phyloP scores from a whole-genome alignment of 106 monocot species.

The Phalaenopsis equestris region DNA sequence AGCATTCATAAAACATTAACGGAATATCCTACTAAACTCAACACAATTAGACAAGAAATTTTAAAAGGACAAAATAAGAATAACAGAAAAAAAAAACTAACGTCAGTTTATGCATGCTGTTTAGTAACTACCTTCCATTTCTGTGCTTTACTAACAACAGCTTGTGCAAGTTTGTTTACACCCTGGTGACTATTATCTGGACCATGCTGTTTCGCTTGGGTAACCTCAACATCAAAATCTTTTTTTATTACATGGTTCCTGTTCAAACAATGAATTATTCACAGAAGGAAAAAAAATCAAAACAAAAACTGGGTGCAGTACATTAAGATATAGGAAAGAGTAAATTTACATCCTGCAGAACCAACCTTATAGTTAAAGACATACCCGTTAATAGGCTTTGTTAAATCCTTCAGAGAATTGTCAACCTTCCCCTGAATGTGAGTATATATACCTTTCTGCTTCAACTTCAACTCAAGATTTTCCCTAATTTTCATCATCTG shows the following conservation, averaged over 20 bases:
- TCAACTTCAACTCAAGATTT: slow-evolving; percentile 80
- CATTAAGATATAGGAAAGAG: slow-evolving; percentile 1
- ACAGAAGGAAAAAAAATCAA: background rate
- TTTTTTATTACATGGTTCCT: slow-evolving; percentile 35
- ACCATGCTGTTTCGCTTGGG: slow-evolving; percentile 11
- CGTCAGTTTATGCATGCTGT: too few species aligned
- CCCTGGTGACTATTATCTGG: slow-evolving; percentile 1
- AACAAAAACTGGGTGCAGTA: background rate
- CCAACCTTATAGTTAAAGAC: background rate
- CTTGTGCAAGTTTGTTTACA: slow-evolving; percentile 22
- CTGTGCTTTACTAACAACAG: slow-evolving; percentile 27
- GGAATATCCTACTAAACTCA: background rate
- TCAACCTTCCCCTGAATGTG: slow-evolving; percentile 11
- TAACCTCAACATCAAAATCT: slow-evolving; percentile 75
- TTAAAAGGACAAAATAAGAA: background rate
- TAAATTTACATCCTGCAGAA: background rate
- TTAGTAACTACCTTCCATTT: slow-evolving; percentile 42
- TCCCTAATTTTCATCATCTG: slow-evolving; percentile 89
- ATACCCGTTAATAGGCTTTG: slow-evolving; percentile 32
- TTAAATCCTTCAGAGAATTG: slow-evolving; percentile 10
- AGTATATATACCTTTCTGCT: slow-evolving; percentile 59
- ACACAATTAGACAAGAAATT: background rate
- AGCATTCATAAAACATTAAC: background rate
- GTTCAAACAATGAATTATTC: slow-evolving; percentile 10
- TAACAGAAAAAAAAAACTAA: background rate